Conservation (phyloP, 169 alveolate genomes). For the Plasmodium falciparum region DNA sequence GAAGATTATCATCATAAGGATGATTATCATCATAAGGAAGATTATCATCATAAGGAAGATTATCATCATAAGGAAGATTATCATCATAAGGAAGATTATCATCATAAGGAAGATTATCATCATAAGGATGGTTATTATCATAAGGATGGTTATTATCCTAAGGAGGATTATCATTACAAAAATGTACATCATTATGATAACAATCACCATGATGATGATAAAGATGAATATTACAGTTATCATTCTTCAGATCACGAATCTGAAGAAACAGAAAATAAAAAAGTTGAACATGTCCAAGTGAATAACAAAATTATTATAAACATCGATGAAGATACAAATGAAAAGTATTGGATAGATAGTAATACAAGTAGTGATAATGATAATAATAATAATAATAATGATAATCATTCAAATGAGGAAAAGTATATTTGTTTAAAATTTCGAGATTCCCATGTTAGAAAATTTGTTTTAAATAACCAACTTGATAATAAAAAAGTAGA, state of each 20-base stretch:
- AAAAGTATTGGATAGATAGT: conserved; percentile 18
- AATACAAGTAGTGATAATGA: conserved; percentile 4
- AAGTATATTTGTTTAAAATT: conserved; percentile 15
- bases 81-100: not conserved
- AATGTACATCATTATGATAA: not conserved
- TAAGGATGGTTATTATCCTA: not conserved
- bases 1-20: not conserved
- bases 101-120: not conserved
- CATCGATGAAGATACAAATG: conserved; percentile 34
- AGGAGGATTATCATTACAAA: not conserved
- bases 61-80: not conserved
- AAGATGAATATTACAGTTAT: conserved; percentile 28
- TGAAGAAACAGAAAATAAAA: conserved; percentile 3
- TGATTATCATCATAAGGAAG: not conserved
- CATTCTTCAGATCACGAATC: not conserved
- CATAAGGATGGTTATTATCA: not conserved
- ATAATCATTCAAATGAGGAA: not conserved
- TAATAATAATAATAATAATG: not conserved
- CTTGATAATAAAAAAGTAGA: not conserved
- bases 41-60: not conserved
- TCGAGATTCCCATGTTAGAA: conserved; percentile 18
- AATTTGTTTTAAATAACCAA: conserved; percentile 24
- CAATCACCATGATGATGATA: not conserved
- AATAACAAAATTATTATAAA: conserved; percentile 8
- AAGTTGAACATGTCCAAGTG: conserved; percentile 11